These are phyloP conservation scores for Penicillium atrosanguineum DNA, from an alignment of 495 filamentous ascomycete species.

Conservation along the genomic window DNA sequence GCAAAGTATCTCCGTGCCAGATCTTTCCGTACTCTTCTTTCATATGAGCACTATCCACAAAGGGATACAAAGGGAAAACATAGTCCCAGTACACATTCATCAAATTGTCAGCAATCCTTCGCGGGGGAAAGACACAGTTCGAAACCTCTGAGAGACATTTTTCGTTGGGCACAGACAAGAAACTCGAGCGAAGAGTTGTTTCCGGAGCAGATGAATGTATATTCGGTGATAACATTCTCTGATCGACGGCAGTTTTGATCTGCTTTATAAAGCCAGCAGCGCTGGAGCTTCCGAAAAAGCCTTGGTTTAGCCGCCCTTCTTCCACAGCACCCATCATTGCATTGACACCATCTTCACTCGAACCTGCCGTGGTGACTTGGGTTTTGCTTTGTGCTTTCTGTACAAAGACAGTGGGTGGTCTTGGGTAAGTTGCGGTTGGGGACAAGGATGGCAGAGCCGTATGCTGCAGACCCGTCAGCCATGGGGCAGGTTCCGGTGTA, in stretches of 20 bases:
- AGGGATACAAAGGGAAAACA: slow-evolving; percentile 42
- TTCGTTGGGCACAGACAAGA: slow-evolving; percentile 15
- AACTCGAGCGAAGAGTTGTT: slow-evolving; percentile 10
- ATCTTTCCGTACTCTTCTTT: slow-evolving; percentile 33
- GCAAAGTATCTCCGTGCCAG: slow-evolving; percentile 31
- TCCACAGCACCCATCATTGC: slow-evolving; percentile 41
- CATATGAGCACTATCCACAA: slow-evolving; percentile 32
- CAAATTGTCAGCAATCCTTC: slow-evolving; percentile 38
- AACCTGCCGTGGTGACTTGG: not conserved
- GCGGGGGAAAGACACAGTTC: slow-evolving; percentile 37
- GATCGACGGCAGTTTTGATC: slow-evolving; percentile 36
- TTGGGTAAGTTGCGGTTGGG: not conserved
- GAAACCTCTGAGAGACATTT: slow-evolving; percentile 4
- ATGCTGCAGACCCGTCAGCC: not conserved
- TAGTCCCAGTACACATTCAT: slow-evolving; percentile 41
- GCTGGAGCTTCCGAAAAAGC: slow-evolving; percentile 38
- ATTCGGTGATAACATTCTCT: slow-evolving; percentile 24
- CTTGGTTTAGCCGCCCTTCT: slow-evolving; percentile 33
- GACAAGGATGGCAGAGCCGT: slow-evolving; percentile 3
- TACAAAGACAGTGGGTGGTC: not conserved
- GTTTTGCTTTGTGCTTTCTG: not conserved
- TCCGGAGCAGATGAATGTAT: slow-evolving; percentile 14
- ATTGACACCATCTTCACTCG: slow-evolving; percentile 27
- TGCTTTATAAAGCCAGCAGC: slow-evolving; percentile 40
- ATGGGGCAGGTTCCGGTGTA: not conserved